Conservation (phyloP, 2,329 filamentous ascomycete genomes). For the Venturia pyrina region DNA sequence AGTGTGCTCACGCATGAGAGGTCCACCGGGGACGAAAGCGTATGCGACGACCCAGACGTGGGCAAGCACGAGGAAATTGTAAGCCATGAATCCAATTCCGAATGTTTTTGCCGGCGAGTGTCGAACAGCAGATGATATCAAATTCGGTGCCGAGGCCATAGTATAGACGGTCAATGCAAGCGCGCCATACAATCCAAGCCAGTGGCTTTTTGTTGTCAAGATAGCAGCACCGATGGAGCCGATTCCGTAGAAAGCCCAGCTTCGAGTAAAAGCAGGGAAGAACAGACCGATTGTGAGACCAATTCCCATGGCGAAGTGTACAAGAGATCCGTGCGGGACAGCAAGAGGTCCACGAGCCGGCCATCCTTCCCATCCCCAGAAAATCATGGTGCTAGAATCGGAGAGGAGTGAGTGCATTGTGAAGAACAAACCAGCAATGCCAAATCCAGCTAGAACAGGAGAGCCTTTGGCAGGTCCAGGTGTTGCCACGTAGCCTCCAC, state of each 20-base stretch:
- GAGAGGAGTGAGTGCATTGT: conserved; percentile 85
- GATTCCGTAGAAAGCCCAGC: conserved; percentile 69
- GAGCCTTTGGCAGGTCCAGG: conserved; percentile 48
- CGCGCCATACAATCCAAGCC: conserved; percentile 82
- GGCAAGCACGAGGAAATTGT: conserved; percentile 92
- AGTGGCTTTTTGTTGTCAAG: conserved; percentile 68
- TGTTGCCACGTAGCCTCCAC: conserved; percentile 24
- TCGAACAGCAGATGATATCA: conserved; percentile 67
- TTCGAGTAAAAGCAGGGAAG: conserved; percentile 58
- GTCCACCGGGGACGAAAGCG: conserved; percentile 91
- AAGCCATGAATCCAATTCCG: conserved; percentile 78
- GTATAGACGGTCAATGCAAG: conserved; percentile 68
- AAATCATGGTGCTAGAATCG: conserved; percentile 96
- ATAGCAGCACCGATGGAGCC: conserved; percentile 72
- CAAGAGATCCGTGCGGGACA: conserved; percentile 82
- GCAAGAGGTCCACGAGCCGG: conserved; percentile 80
- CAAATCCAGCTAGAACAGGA: conserved; percentile 60
- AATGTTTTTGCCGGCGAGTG: conserved; percentile 73
- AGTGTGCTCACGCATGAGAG: conserved; percentile 83
- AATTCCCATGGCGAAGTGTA: conserved; percentile 74
- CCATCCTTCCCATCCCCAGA: conserved; percentile 97
- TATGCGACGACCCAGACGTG: conserved; percentile 98
- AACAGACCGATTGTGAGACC: conserved; percentile 71
- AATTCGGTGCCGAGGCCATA: conserved; percentile 64
- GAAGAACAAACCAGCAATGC: conserved; percentile 78